Conservation (phyloP, 768 basidiomycete genomes). For the Kondoa malvinella region DNA sequence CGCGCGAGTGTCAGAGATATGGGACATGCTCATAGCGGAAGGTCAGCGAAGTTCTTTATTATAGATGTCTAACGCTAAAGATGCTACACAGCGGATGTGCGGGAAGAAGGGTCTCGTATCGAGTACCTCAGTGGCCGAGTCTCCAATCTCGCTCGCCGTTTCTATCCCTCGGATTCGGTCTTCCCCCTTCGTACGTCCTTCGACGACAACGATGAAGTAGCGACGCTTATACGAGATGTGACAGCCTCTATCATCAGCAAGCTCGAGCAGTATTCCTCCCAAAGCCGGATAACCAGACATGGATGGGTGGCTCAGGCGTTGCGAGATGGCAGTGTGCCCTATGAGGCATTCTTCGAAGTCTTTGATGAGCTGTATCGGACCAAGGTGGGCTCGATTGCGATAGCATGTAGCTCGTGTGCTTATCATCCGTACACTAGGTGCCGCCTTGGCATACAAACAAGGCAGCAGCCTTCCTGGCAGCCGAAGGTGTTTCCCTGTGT, state of each 20-base stretch:
- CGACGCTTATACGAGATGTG: neutral
- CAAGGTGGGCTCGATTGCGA: slow-evolving; percentile 41
- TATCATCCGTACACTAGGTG: slow-evolving; percentile 5
- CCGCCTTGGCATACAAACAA: slow-evolving; percentile 26
- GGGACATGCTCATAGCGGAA: slow-evolving; percentile 71
- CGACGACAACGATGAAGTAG: neutral
- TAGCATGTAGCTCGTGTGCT: neutral
- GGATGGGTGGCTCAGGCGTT: slow-evolving; percentile 74
- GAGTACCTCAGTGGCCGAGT: slow-evolving; percentile 51
- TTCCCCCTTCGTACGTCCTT: slow-evolving; percentile 60
- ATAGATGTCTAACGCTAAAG: slow-evolving; percentile 16
- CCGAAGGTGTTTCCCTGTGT: slow-evolving; percentile 27
- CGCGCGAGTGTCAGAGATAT: slow-evolving; percentile 60
- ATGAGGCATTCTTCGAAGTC: slow-evolving; percentile 65
- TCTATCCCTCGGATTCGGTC: slow-evolving; percentile 77
- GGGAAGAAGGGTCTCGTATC: slow-evolving; percentile 28
- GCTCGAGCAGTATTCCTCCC: slow-evolving; percentile 55
- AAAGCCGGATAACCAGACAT: slow-evolving; percentile 43
- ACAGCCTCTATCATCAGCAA: slow-evolving; percentile 59
- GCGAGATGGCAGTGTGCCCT: slow-evolving; percentile 63
- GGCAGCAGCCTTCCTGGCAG: slow-evolving; percentile 28
- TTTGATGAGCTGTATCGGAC: slow-evolving; percentile 75
- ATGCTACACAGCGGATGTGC: neutral
- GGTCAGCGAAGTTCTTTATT: no score
- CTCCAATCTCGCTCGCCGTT: slow-evolving; percentile 59